A percentile compares a stretch with the other conserved stretches of the same genome.
Conservation (phyloP, 2,329 filamentous ascomycete species). For the Metarhizium rileyi region DNA sequence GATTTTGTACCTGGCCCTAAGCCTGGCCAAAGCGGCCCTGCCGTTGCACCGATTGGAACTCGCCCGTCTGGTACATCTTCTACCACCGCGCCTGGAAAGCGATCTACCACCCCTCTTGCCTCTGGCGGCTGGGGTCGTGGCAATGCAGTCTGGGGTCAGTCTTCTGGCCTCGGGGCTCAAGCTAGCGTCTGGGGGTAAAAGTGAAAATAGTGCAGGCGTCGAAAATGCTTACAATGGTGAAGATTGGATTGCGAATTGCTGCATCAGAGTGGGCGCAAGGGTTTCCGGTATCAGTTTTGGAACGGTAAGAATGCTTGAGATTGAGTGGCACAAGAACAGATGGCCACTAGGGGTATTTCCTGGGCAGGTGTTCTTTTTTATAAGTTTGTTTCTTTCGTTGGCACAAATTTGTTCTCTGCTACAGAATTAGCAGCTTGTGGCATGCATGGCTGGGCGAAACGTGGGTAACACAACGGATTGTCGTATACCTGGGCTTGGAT, state of each 20-base stretch:
- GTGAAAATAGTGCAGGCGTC: neutral
- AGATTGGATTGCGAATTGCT: constrained; percentile 1
- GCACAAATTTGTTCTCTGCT: constrained; percentile 5
- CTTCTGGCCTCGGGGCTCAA: constrained; percentile 72
- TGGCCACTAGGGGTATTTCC: neutral
- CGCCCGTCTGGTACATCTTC: constrained; percentile 58
- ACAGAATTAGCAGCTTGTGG: constrained; percentile 7
- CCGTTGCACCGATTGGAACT: constrained; percentile 89
- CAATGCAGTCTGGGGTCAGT: constrained; percentile 76
- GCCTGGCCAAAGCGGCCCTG: constrained; percentile 44
- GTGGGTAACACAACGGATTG: constrained; percentile 11
- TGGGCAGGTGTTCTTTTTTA: constrained; percentile 7
- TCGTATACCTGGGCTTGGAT: constrained; percentile 13
- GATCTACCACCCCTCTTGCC: constrained; percentile 81
- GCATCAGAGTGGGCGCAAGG: constrained; percentile 6
- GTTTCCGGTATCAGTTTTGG: constrained; percentile 5
- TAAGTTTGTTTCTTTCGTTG: constrained; percentile 6
- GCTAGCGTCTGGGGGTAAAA: constrained; percentile 86
- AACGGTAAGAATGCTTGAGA: neutral
- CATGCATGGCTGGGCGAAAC: constrained; percentile 15
- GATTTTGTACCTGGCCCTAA: constrained; percentile 45
- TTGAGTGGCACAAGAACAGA: constrained; percentile 15
- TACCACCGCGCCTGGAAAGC: constrained; percentile 49
- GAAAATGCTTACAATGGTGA: neutral
- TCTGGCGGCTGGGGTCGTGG: constrained; percentile 74